Base-by-base conservation (phyloP, 192 early-diverging fungal genomes). In the Linnemannia exigua region DNA sequence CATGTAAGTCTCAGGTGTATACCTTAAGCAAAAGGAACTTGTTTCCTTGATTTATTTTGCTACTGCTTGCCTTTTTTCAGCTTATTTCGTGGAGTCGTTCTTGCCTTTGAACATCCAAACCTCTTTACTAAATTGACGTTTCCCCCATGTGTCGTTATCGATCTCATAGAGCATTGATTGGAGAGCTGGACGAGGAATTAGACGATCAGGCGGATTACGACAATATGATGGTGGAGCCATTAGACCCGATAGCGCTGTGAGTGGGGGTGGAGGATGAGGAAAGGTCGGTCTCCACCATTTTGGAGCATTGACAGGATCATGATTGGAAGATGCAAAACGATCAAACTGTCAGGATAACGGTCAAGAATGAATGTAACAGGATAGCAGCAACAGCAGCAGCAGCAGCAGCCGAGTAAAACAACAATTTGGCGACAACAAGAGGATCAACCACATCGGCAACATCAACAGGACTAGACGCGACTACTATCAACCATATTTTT, bases 101-200 rank as follows among this genome's bases (percentile, higher is more conserved):
- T 44, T 44, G 41, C 41, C 9, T 44, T 44, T 9, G 41, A 44
- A 44, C 41, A 6, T 9, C 3, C 41, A 44, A 14, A 31, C n/a
- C 58, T 31, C 28, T 28, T 25, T 31, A 31, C 25, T 63, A 12
- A 16, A 15, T 63, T 25, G 6, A 44, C 41, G 3, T 15, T 31
- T 4, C 12, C 3, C 20, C 28, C 22, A n/a, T 12, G 33, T 25
- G 11, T 3, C 25, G 31, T 7, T 3, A 63, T n/a, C 41, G 9
- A 11, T n/a, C 14, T 31, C 0, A 67, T 70, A 86, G 84, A 79
- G 78, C 74, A 16, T 17, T 86, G 4, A 86, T 86, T 38, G 84
- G 84, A 33, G 78, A 77, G 67, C 51, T 86, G 74, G 84, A 86
- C 25, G 70, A 79, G 9, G 84, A 80, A 86, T 33, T 86, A 63